Evolutionary conservation across 768 basidiomycete genomes (phyloP).

Genomic region (Jaapia argillacea): DNA sequence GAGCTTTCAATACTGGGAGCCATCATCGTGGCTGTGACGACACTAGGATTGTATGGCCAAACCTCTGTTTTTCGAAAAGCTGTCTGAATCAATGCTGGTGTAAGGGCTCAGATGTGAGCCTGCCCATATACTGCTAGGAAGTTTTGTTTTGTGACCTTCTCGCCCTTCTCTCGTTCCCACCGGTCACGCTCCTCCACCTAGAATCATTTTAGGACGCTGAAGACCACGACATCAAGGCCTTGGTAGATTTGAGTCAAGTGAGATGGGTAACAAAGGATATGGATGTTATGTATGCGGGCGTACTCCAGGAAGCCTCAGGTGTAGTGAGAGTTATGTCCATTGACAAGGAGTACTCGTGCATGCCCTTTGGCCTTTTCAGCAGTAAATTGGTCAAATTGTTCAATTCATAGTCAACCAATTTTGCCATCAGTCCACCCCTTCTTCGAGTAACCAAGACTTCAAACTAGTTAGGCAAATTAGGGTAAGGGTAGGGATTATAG

Average conservation of each 20-base stretch:
- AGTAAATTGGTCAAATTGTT: constrained; percentile 31
- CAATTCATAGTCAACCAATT: constrained; percentile 26
- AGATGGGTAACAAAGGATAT: constrained; percentile 33
- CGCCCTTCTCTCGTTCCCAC: constrained; percentile 12
- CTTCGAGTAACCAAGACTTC: constrained; percentile 12
- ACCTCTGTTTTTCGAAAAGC: constrained; percentile 31
- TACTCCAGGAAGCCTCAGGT: constrained; percentile 27
- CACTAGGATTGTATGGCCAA: constrained; percentile 23
- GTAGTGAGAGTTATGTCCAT: constrained; percentile 38
- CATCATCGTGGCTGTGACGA: constrained; percentile 23
- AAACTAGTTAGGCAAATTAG: constrained; percentile 1
- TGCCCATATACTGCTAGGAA: constrained; percentile 24
- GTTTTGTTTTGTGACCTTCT: constrained; percentile 22
- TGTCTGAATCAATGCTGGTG: constrained; percentile 19
- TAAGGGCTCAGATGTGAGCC: constrained; percentile 22
- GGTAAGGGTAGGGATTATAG: constrained; percentile 7
- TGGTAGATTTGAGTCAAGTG: constrained; percentile 36
- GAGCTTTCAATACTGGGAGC: constrained; percentile 25
- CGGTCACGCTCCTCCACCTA: constrained; percentile 15
- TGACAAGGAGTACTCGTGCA: constrained; percentile 26
- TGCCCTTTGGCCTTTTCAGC: constrained; percentile 20
- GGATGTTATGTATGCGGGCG: constrained; percentile 25
- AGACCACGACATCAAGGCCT: constrained; percentile 31
- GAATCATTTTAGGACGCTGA: constrained; percentile 20
- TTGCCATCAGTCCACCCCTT: constrained; percentile 27